Percentiles rank a stretch among this genome's conserved stretches.
Evolutionary conservation across 306 rosid species (phyloP).

Genomic region (Corylus americana): DNA sequence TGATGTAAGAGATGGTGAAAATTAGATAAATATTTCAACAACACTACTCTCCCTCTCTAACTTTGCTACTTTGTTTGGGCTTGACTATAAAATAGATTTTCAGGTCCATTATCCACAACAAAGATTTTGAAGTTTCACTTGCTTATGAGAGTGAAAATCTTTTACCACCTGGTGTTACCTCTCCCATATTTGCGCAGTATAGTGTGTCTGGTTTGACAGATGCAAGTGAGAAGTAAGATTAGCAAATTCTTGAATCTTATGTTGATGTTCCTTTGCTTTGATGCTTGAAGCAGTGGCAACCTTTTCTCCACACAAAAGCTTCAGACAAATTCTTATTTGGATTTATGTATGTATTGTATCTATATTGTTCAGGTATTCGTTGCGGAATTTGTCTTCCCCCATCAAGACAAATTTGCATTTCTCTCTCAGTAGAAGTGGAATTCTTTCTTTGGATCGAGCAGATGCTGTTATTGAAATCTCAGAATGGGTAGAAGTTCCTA

Average conservation of each 20-base stretch:
- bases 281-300: constrained; percentile 16
- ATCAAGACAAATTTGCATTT: constrained; percentile 85
- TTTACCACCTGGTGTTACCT: constrained; percentile 79
- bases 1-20: constrained; percentile 24
- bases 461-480: constrained; percentile 88
- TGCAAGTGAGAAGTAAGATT: constrained; percentile 79
- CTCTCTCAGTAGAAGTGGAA: constrained; percentile 93
- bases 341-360: constrained; percentile 13
- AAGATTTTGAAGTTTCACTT: constrained; percentile 87
- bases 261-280: constrained; percentile 27
- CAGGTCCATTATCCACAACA: constrained; percentile 74
- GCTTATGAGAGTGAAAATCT: constrained; percentile 76
- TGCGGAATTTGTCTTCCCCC: constrained; percentile 86
- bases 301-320: constrained; percentile 14
- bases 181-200: constrained; percentile 67
- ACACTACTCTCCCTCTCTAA: constrained; percentile 9
- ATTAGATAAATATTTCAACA: constrained; percentile 22
- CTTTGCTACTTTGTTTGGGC: constrained; percentile 21
- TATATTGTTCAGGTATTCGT: constrained; percentile 64
- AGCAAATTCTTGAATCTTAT: constrained; percentile 15
- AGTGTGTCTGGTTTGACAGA: constrained; percentile 80
- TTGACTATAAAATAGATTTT: constrained; percentile 60
- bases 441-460: constrained; percentile 87
- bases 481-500: constrained; percentile 96
- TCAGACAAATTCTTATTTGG: constrained; percentile 22